phyloP scores from a whole-genome alignment of 1,284 basidiomycete species.

The Cerioporus squamosus region DNA sequence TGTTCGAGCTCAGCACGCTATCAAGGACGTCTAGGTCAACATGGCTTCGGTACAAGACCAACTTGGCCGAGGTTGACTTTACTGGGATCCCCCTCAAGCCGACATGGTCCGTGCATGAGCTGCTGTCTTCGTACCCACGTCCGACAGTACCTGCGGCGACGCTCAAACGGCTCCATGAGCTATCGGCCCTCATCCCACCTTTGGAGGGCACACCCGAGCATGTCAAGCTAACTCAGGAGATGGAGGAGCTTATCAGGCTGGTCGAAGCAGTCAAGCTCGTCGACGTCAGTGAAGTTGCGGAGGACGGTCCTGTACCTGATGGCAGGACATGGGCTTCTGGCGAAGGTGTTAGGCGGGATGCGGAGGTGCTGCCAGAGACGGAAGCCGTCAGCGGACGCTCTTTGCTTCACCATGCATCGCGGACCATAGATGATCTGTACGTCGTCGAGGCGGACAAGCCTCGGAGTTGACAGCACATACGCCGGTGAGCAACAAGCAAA shows the following conservation, averaged over 20 bases:
- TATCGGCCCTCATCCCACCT: constrained; percentile 73
- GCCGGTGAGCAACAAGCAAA: constrained; percentile 3
- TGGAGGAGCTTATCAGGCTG: constrained; percentile 72
- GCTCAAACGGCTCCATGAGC: constrained; percentile 63
- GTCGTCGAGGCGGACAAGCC: constrained; percentile 48
- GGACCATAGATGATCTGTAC: constrained; percentile 48
- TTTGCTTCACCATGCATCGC: constrained; percentile 55
- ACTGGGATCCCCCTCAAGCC: constrained; percentile 65
- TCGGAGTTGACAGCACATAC: constrained; percentile 19
- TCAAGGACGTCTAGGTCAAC: neutral
- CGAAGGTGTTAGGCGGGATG: constrained; percentile 39
- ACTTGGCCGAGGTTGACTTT: constrained; percentile 46
- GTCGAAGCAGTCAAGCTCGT: constrained; percentile 80
- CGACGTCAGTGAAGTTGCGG: constrained; percentile 39
- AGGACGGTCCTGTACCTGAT: constrained; percentile 41
- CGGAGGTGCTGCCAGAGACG: constrained; percentile 24
- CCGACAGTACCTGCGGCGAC: constrained; percentile 60
- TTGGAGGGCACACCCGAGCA: constrained; percentile 56
- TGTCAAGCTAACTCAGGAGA: constrained; percentile 51
- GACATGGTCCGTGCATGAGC: constrained; percentile 77
- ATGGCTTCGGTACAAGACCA: constrained; percentile 6
- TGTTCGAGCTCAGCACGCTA: neutral
- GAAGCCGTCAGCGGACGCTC: constrained; percentile 39
- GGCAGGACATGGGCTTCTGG: constrained; percentile 49
- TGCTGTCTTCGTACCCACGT: constrained; percentile 75